A percentile compares a stretch with the other conserved stretches of the same genome.
phyloP scores from a whole-genome alignment of 441 rosid species.

The Corymbia citriodora region DNA sequence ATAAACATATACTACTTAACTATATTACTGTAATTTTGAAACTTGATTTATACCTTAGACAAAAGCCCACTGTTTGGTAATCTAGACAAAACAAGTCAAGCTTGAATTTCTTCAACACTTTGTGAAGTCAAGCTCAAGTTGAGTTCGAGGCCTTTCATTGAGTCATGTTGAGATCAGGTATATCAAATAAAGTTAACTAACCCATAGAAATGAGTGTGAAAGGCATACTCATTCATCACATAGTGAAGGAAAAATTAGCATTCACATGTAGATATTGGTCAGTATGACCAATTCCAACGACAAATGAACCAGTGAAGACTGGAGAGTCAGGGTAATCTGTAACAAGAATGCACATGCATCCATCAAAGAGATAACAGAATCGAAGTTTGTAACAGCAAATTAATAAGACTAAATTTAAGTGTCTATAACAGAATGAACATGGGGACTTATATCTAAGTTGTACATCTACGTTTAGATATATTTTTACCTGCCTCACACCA shows the following conservation, averaged over 20 bases:
- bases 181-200: neutral
- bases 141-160: neutral
- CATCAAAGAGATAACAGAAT: neutral
- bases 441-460: neutral
- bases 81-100: no score
- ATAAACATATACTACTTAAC: no score
- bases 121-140: no score
- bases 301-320: neutral
- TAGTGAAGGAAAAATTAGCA: neutral
- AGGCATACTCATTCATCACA: neutral
- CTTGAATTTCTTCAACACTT: no score
- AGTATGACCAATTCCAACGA: neutral
- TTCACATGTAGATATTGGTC: neutral
- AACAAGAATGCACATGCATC: neutral
- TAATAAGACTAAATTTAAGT: neutral
- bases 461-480: neutral
- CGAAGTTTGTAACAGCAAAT: neutral
- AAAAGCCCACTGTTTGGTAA: no score
- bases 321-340: neutral
- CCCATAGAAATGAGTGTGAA: neutral
- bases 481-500: slow-evolving; percentile 77
- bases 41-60: no score
- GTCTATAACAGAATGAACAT: neutral
- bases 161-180: neutral
- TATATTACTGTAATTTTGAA: no score